Evolutionary conservation across 1,284 basidiomycete genomes (phyloP).

Genomic region (Microbotryum intermedium): DNA sequence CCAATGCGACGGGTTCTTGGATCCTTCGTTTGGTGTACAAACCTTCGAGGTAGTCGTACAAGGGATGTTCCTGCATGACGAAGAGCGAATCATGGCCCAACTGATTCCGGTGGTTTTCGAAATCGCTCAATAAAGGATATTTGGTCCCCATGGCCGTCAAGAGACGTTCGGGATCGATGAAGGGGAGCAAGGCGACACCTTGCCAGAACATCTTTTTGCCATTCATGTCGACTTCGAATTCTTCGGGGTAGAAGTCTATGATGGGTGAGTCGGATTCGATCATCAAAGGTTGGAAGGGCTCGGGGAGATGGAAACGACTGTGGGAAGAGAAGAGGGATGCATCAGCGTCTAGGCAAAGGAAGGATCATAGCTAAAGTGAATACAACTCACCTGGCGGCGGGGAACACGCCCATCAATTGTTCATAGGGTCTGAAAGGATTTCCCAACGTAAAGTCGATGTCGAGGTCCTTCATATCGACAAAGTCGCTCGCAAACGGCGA

Average conservation of each 20-base stretch:
- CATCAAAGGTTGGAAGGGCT: conserved; percentile 83
- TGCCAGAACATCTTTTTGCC: conserved; percentile 99
- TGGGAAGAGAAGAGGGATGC: not conserved
- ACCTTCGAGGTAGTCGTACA: conserved; percentile 78
- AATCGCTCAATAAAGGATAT: conserved; percentile 66
- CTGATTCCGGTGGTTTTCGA: conserved; percentile 72
- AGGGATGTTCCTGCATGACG: conserved; percentile 69
- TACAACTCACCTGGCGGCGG: conserved; percentile 64
- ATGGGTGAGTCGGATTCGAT: conserved; percentile 78
- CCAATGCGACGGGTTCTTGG: conserved; percentile 55
- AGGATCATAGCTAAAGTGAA: not conserved
- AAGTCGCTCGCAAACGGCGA: conserved; percentile 98
- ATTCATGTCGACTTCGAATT: conserved; percentile 98
- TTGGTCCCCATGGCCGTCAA: conserved; percentile 69
- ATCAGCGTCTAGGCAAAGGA: not conserved
- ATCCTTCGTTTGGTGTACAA: conserved; percentile 81
- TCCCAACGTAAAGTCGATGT: conserved; percentile 69
- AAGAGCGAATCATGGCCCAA: conserved; percentile 81
- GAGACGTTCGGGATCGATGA: conserved; percentile 81
- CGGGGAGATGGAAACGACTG: conserved; percentile 80
- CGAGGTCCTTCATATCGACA: conserved; percentile 64
- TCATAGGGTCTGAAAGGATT: conserved; percentile 94
- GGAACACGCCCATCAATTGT: conserved; percentile 97
- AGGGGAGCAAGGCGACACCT: conserved; percentile 90
- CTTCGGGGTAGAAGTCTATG: conserved; percentile 75